Evolutionary conservation across 805 yeast genomes (phyloP).

Genomic region (Wickerhamomyces tratensis): DNA sequence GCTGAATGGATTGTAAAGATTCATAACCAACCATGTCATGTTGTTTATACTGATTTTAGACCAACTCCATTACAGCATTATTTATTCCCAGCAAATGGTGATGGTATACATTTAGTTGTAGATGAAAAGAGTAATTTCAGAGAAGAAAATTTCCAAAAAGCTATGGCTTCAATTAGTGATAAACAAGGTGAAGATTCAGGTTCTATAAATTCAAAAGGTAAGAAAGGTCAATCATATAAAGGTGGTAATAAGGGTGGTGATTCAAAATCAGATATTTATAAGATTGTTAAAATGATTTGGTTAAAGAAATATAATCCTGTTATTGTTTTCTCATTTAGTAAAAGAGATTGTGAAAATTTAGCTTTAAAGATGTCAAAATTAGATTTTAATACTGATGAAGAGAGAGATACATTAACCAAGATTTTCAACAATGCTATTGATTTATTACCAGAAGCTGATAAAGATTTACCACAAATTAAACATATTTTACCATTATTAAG

Average conservation of each 20-base stretch:
- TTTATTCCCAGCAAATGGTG: constrained; percentile 96
- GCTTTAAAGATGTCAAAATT: constrained; percentile 94
- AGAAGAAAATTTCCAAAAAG: constrained; percentile 97
- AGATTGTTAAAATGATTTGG: constrained; percentile 97
- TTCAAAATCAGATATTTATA: constrained; percentile 77
- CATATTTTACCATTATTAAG: constrained; percentile 80
- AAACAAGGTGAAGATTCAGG: constrained; percentile 78
- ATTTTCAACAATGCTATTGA: constrained; percentile 87
- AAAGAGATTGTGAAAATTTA: constrained; percentile 90
- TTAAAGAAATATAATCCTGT: constrained; percentile 94
- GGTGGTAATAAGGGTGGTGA: constrained; percentile 63
- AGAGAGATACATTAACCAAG: constrained; percentile 81
- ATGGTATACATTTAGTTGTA: constrained; percentile 94
- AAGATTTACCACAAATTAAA: constrained; percentile 89
- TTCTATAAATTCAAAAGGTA: constrained; percentile 48
- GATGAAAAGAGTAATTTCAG: constrained; percentile 95
- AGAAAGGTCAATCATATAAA: constrained; percentile 73
- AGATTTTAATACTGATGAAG: constrained; percentile 91
- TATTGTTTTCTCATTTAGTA: constrained; percentile 95
- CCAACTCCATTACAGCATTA: constrained; percentile 99
- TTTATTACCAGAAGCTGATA: constrained; percentile 81
- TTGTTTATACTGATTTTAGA: constrained; percentile 96
- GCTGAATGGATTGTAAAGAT: constrained; percentile 98
- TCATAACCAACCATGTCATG: constrained; percentile 95
- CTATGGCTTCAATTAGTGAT: constrained; percentile 89